These are phyloP conservation scores for Silene conica DNA, from an alignment of 148 eudicot genomes.

Conservation along the genomic window DNA sequence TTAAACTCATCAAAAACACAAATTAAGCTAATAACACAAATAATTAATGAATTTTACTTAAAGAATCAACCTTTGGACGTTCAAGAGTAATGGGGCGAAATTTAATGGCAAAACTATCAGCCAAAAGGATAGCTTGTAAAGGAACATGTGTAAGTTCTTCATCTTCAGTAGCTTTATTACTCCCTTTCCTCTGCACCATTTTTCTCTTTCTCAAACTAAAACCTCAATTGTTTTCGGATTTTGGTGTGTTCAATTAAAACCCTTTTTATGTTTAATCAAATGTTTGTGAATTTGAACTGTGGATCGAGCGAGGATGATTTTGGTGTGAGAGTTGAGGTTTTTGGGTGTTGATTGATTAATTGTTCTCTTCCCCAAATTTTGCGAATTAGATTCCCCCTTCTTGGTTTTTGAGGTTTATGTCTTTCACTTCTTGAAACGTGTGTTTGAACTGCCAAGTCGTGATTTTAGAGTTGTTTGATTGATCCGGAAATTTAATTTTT, in stretches of 20 bases:
- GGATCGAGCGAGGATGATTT: no score
- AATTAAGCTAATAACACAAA: not conserved
- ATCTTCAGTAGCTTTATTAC: constrained; percentile 46
- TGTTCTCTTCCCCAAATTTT: constrained; percentile 1
- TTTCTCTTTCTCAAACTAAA: constrained; percentile 7
- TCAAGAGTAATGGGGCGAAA: constrained; percentile 95
- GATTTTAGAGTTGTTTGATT: no score
- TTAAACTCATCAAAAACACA: not conserved
- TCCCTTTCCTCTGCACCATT: constrained; percentile 70
- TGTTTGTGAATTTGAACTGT: not conserved
- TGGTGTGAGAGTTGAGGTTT: not conserved
- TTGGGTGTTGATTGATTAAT: not conserved
- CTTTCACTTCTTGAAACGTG: no score
- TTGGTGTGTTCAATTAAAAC: not conserved
- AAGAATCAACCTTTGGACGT: constrained; percentile 65
- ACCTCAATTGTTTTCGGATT: not conserved
- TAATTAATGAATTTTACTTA: not conserved
- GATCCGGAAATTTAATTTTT: no score
- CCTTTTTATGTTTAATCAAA: not conserved
- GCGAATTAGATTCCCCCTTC: not conserved
- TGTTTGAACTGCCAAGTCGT: no score
- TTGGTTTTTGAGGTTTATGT: not conserved
- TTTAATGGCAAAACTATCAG: constrained; percentile 79
- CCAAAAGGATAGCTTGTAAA: constrained; percentile 75
- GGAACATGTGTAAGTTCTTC: constrained; percentile 55